Evolutionary conservation across 2,329 filamentous ascomycete species (phyloP).

Genomic region (Fusarium papillatum): DNA sequence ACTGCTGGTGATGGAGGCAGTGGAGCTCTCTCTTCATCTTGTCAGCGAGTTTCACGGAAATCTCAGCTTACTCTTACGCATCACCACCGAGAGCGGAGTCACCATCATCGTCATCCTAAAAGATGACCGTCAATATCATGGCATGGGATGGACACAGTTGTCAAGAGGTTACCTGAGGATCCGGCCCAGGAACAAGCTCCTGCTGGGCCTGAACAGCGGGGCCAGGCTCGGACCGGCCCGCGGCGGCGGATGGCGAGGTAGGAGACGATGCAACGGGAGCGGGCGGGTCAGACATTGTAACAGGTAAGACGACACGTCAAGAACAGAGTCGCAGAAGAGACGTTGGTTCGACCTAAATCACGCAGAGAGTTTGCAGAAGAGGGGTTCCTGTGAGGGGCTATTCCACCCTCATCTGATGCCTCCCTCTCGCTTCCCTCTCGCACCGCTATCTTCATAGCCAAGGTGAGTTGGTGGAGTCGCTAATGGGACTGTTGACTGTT

Average conservation of each 20-base stretch:
- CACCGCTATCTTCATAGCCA: neutral
- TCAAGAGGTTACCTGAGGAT: constrained; percentile 23
- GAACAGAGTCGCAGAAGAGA: neutral
- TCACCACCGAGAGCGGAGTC: constrained; percentile 34
- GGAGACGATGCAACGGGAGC: neutral
- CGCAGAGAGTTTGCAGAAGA: neutral
- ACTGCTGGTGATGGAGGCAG: constrained; percentile 38
- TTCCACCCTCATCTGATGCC: neutral
- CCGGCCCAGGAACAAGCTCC: constrained; percentile 32
- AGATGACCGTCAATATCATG: neutral
- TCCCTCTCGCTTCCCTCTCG: neutral
- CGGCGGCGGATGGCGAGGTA: neutral
- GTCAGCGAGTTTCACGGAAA: constrained; percentile 4
- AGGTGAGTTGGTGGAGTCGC: neutral
- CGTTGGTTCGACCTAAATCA: neutral
- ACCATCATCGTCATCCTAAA: constrained; percentile 27
- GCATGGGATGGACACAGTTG: neutral
- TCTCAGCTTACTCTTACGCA: constrained; percentile 12
- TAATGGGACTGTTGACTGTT: neutral
- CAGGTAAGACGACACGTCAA: neutral
- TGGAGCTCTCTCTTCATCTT: constrained; percentile 34
- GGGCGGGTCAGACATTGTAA: constrained; percentile 20
- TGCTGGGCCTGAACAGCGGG: constrained; percentile 27
- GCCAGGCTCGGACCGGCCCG: constrained; percentile 30
- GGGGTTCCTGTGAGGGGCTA: neutral